A percentile compares a stretch with the other conserved stretches of the same genome.
phyloP scores from a whole-genome alignment of 73 alveolate species.

The Paramecium tetraurelia region DNA sequence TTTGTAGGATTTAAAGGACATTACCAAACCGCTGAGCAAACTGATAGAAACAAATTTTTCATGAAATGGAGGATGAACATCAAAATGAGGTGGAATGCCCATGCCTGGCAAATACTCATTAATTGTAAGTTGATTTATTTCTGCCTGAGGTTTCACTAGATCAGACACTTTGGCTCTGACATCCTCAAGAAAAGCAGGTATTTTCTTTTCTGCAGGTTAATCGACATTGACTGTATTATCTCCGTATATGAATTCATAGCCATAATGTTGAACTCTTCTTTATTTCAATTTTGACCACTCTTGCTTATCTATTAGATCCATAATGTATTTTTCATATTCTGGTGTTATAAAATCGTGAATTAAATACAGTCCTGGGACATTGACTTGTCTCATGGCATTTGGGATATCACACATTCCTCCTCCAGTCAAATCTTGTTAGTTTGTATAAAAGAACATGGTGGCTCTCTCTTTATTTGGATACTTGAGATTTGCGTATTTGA shows the following conservation, averaged over 20 bases:
- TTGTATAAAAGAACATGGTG: constrained; percentile 58
- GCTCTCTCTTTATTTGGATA: constrained; percentile 58
- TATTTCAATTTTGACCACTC: constrained; percentile 71
- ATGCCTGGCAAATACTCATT: constrained; percentile 81
- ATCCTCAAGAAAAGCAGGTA: constrained; percentile 55
- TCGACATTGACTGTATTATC: constrained; percentile 62
- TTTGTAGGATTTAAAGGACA: constrained; percentile 73
- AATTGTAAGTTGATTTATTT: constrained; percentile 70
- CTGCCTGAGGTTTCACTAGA: constrained; percentile 35
- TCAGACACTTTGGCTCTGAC: constrained; percentile 50
- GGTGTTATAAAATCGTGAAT: constrained; percentile 73
- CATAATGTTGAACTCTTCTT: constrained; percentile 85
- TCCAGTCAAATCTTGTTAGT: constrained; percentile 1
- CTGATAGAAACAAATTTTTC: constrained; percentile 70
- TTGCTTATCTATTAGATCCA: constrained; percentile 62
- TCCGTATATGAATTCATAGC: constrained; percentile 83
- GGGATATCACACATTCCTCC: constrained; percentile 57
- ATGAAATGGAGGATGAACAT: constrained; percentile 85
- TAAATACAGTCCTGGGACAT: constrained; percentile 74
- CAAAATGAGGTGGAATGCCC: constrained; percentile 89
- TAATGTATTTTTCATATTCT: constrained; percentile 71
- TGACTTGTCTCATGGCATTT: constrained; percentile 52
- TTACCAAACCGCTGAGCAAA: constrained; percentile 70
- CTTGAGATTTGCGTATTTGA: neutral
- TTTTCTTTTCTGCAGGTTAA: neutral